Conservation (phyloP, 2,329 filamentous ascomycete species). For the Biscogniauxia sp. region DNA sequence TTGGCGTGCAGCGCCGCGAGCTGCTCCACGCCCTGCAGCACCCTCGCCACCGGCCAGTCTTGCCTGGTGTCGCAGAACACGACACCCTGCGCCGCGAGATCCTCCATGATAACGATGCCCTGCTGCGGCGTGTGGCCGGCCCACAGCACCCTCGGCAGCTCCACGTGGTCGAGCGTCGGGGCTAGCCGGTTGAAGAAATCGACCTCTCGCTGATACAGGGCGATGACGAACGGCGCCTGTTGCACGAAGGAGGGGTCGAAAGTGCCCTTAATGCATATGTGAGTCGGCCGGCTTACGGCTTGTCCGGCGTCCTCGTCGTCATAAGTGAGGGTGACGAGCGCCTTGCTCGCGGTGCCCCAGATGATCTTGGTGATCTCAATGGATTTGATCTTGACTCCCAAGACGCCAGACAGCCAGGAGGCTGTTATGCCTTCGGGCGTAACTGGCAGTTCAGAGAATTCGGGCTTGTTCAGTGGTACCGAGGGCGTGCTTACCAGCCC, state of each 20-base stretch:
- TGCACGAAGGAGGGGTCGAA: constrained; percentile 27
- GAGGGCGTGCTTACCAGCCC: too few species aligned
- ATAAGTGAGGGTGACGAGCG: constrained; percentile 20
- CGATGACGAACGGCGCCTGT: constrained; percentile 23
- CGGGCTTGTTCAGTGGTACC: not conserved
- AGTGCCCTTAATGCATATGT: constrained; percentile 28
- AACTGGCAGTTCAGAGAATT: constrained; percentile 12
- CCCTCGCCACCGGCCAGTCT: constrained; percentile 23
- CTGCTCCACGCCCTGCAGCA: constrained; percentile 31
- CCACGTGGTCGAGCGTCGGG: constrained; percentile 21
- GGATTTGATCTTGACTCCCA: constrained; percentile 19
- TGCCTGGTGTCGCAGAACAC: constrained; percentile 21
- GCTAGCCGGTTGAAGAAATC: constrained; percentile 29
- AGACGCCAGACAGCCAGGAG: constrained; percentile 22
- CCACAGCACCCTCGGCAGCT: constrained; percentile 24
- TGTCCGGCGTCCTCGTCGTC: constrained; percentile 7
- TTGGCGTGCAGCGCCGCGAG: constrained; percentile 34
- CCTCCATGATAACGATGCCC: constrained; percentile 29
- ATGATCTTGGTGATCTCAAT: constrained; percentile 16
- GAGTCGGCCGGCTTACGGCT: constrained; percentile 3
- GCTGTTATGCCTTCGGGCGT: constrained; percentile 23
- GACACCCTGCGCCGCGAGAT: constrained; percentile 22
- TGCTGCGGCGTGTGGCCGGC: constrained; percentile 22
- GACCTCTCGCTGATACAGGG: constrained; percentile 28
- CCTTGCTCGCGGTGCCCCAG: constrained; percentile 25